Percentiles rank a stretch among this genome's conserved stretches.
Evolutionary conservation across 2,329 filamentous ascomycete genomes (phyloP).

Genomic region (Colletotrichum noveboracense): DNA sequence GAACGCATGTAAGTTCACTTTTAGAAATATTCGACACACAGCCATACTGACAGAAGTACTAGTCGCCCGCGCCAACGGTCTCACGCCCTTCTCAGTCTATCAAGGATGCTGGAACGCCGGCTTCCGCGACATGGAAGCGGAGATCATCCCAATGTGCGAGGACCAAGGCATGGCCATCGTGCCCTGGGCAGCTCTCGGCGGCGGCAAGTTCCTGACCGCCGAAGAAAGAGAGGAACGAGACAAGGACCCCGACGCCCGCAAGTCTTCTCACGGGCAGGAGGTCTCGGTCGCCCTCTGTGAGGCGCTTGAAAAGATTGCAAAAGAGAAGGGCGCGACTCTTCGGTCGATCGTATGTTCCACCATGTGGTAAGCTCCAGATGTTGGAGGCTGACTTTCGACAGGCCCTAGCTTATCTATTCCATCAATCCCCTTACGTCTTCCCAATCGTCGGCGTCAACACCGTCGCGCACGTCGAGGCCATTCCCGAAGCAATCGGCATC

Average conservation of each 20-base stretch:
- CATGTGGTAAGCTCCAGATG: background rate
- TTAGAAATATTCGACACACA: fast-evolving
- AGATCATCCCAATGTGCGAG: slow-evolving; percentile 46
- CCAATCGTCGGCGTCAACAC: slow-evolving; percentile 67
- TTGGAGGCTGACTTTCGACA: background rate
- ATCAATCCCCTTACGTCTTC: slow-evolving; percentile 64
- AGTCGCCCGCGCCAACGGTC: slow-evolving; percentile 35
- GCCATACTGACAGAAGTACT: background rate
- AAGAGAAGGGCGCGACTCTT: background rate
- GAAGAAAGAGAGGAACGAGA: slow-evolving; percentile 32
- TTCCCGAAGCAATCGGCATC: slow-evolving; percentile 61
- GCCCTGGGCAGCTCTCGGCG: slow-evolving; percentile 65
- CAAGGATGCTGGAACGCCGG: slow-evolving; percentile 41
- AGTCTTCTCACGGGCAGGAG: background rate
- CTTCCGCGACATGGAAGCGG: slow-evolving; percentile 41
- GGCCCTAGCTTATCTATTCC: slow-evolving; percentile 66
- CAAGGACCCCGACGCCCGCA: background rate
- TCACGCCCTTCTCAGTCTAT: slow-evolving; percentile 40
- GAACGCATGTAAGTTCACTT: slow-evolving; percentile 31
- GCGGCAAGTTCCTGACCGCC: slow-evolving; percentile 51
- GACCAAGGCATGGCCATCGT: slow-evolving; percentile 54
- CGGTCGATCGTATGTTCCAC: background rate
- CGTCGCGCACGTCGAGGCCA: slow-evolving; percentile 64
- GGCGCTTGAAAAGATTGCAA: slow-evolving; percentile 13
- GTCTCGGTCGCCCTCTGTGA: background rate